Evolutionary conservation across 371 early-diverging fungal genomes (phyloP), one percentile per base, ranked within the genome.

Genomic region (Syncephalastrum racemosum): DNA sequence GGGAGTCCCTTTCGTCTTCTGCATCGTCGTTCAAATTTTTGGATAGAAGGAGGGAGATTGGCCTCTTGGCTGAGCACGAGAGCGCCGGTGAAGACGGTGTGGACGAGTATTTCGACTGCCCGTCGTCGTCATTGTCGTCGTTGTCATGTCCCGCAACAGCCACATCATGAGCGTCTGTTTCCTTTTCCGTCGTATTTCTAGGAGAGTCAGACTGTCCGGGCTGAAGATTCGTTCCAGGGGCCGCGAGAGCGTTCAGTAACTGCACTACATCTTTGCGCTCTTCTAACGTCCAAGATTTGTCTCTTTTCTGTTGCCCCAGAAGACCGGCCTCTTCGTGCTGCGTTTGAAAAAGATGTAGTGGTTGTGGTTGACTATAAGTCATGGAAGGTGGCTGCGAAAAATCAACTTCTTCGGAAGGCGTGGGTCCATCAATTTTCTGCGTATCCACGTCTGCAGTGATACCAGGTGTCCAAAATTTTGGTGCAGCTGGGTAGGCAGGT

Each of bases 171-270:
- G 3, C 44, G 12, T 39, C 25, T 5, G 24, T 25, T 23, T 46
- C 31, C 25, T 4, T 20, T 14, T 49, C 16, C 12, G 5, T 31
- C 10, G 14, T 16, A 40, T 56, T 27, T 19, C 56, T 25, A 13
- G 4, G 16, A 31, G 36, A 31, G 12, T 31, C 10, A 8, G 36
- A 10, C 13, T 42, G 51, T 40, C 31, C 23, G 8, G 18, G 42
- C 6, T 23, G 47, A 10, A 8, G n/a, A 14, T 44, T 49, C 27
- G 4, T 18, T 6, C 25, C 42, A 20, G 75, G 50, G 5, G 67
- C 55, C 8, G 61, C 63, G n/a, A 75, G 67, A 18, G 63, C 67
- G 53, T 75, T 75, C 47, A 75, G 59, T 66, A 75, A 67, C 24
- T 66, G 65, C 20, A 75, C 48, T n/a, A 75, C 19, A 16, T 68